phyloP scores from a whole-genome alignment of 352 stramenopile genomes.

The Phytopythium chamaehyphon region DNA sequence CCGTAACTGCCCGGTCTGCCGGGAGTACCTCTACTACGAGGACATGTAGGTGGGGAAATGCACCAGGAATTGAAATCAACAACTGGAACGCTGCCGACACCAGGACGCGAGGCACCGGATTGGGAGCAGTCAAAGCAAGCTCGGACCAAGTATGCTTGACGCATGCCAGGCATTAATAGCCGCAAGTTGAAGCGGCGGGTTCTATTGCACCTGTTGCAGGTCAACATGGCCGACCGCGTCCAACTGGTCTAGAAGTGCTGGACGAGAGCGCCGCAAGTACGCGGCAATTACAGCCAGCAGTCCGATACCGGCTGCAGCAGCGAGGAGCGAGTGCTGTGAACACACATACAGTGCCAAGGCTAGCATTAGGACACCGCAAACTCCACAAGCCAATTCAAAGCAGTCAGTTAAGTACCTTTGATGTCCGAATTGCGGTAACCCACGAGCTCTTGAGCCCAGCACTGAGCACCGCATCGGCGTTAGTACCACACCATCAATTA shows the following conservation, averaged over 20 bases:
- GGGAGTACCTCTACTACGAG: constrained; percentile 85
- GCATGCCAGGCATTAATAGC: too few relatives aligned
- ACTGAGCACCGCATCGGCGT: constrained; percentile 2
- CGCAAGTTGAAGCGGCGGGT: too few relatives aligned
- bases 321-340: constrained; percentile 21
- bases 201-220: too few relatives aligned
- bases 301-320: constrained; percentile 21
- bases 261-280: constrained; percentile 29
- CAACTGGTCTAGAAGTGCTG: constrained; percentile 5
- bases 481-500: background rate
- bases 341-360: too few relatives aligned
- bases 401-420: too few relatives aligned
- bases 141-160: too few relatives aligned
- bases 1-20: constrained; percentile 81
- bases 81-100: background rate
- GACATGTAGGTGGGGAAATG: constrained; percentile 31
- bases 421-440: too few relatives aligned
- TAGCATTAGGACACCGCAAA: background rate
- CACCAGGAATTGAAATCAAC: background rate
- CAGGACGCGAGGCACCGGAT: background rate
- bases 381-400: background rate
- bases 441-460: constrained; percentile 7
- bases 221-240: too few relatives aligned
- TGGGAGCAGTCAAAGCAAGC: too few relatives aligned
- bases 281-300: constrained; percentile 25